These are phyloP conservation scores for Bretschneidera sinensis DNA, from an alignment of 345 rosid genomes.

Conservation along the genomic window DNA sequence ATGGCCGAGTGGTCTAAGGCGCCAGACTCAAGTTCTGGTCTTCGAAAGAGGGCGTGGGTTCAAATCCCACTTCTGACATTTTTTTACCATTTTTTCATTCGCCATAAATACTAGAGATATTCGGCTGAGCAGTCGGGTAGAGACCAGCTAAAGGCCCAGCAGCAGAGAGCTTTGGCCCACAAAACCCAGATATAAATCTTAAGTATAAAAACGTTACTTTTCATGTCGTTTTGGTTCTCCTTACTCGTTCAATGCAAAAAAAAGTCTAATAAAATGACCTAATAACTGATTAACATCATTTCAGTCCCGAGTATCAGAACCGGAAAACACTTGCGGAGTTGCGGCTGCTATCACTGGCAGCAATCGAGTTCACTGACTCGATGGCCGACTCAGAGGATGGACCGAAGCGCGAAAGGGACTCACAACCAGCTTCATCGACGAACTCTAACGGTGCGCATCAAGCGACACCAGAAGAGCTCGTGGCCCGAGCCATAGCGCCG, in stretches of 20 bases:
- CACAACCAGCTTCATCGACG: constrained; percentile 16
- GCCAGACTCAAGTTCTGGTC: constrained; percentile 87
- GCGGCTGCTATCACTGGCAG: not conserved
- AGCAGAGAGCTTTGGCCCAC: too few relatives aligned
- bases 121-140: too few relatives aligned
- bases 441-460: constrained; percentile 27
- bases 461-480: constrained; percentile 60
- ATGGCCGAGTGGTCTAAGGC: constrained; percentile 91
- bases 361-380: not conserved
- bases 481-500: constrained; percentile 76
- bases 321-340: not conserved
- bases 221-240: too few relatives aligned
- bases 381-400: not conserved
- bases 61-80: constrained; percentile 40
- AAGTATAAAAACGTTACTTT: too few relatives aligned
- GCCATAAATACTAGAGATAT: too few relatives aligned
- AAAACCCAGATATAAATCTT: too few relatives aligned
- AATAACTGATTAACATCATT: too few relatives aligned
- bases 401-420: not conserved
- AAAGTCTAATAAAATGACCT: too few relatives aligned
- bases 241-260: too few relatives aligned
- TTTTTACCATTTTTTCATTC: too few relatives aligned
- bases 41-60: constrained; percentile 45
- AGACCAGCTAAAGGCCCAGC: too few relatives aligned
- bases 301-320: not conserved